A percentile compares a stretch with the other conserved stretches of the same genome.
Evolutionary conservation across 306 rosid species (phyloP).

Genomic region (Vicia faba): DNA sequence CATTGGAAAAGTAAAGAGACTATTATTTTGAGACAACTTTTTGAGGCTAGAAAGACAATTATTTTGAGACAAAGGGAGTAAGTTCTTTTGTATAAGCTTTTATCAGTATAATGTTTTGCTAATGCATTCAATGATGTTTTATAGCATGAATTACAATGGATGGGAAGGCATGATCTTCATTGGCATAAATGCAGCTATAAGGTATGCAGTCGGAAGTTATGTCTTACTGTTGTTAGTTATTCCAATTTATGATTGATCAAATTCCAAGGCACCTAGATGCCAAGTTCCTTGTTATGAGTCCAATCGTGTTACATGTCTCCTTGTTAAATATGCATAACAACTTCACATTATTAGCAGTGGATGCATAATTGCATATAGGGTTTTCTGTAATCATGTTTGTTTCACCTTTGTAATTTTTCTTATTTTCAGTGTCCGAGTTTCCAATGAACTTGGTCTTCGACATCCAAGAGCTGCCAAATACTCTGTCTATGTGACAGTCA

Average conservation of each 20-base stretch:
- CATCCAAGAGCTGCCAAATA: conserved; percentile 81
- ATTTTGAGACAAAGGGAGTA: no score
- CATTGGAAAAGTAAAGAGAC: no score
- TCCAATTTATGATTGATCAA: conserved; percentile 22
- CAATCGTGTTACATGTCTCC: background rate
- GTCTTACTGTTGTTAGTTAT: background rate
- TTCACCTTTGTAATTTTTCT: conserved; percentile 21
- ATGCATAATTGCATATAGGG: background rate
- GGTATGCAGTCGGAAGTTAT: conserved; percentile 48
- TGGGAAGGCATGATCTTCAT: conserved; percentile 82
- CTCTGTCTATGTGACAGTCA: conserved; percentile 63
- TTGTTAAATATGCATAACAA: background rate
- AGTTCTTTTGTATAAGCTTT: no score
- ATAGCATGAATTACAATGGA: conserved; percentile 78
- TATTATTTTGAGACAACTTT: no score
- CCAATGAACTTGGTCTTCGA: conserved; percentile 66
- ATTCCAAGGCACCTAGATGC: conserved; percentile 7
- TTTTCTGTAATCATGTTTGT: conserved; percentile 20
- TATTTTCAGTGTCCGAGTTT: conserved; percentile 48
- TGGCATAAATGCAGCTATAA: conserved; percentile 87
- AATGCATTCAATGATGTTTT: conserved; percentile 34
- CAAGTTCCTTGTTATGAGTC: background rate
- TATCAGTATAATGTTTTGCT: conserved; percentile 10
- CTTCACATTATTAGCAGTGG: conserved; percentile 3
- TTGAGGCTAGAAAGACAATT: no score